Conservation (phyloP, 2,329 filamentous ascomycete genomes). For the Xylaria sp. region DNA sequence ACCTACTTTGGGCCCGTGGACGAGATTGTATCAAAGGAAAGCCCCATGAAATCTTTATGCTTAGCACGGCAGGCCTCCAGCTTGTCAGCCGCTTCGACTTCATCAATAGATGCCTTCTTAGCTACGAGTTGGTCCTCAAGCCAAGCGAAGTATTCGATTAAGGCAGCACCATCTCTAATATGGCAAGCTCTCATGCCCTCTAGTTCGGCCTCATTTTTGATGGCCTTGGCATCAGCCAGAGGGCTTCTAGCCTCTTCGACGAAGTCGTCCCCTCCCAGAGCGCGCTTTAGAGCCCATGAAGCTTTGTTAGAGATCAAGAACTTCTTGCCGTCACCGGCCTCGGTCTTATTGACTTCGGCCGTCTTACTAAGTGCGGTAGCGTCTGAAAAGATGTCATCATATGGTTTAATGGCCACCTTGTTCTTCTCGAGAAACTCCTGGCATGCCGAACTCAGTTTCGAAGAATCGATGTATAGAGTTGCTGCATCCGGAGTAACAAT, state of each 20-base stretch:
- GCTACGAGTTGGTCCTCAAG: slow-evolving; percentile 86
- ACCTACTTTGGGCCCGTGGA: slow-evolving; percentile 81
- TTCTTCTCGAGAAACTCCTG: slow-evolving; percentile 75
- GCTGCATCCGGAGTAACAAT: slow-evolving; percentile 81
- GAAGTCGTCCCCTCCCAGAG: slow-evolving; percentile 84
- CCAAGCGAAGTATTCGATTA: slow-evolving; percentile 96
- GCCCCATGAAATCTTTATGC: slow-evolving; percentile 81
- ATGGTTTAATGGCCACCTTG: slow-evolving; percentile 81
- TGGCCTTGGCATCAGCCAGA: slow-evolving; percentile 88
- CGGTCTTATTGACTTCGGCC: slow-evolving; percentile 49
- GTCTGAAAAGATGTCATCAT: slow-evolving; percentile 83
- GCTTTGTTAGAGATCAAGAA: slow-evolving; percentile 89
- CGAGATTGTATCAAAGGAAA: slow-evolving; percentile 96
- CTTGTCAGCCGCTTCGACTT: slow-evolving; percentile 92
- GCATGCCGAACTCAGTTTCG: slow-evolving; percentile 77
- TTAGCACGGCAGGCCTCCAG: slow-evolving; percentile 78
- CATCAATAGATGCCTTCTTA: slow-evolving; percentile 80
- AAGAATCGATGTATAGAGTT: slow-evolving; percentile 84
- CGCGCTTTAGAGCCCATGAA: slow-evolving; percentile 91
- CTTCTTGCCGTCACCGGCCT: slow-evolving; percentile 63
- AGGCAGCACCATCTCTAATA: slow-evolving; percentile 88
- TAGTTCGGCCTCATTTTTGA: slow-evolving; percentile 92
- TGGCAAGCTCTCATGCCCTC: slow-evolving; percentile 95
- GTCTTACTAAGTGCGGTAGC: slow-evolving; percentile 70
- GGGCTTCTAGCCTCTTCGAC: slow-evolving; percentile 91